Evolutionary conservation across 2,329 filamentous ascomycete species (phyloP).

Genomic region (Chaetomium sp.): DNA sequence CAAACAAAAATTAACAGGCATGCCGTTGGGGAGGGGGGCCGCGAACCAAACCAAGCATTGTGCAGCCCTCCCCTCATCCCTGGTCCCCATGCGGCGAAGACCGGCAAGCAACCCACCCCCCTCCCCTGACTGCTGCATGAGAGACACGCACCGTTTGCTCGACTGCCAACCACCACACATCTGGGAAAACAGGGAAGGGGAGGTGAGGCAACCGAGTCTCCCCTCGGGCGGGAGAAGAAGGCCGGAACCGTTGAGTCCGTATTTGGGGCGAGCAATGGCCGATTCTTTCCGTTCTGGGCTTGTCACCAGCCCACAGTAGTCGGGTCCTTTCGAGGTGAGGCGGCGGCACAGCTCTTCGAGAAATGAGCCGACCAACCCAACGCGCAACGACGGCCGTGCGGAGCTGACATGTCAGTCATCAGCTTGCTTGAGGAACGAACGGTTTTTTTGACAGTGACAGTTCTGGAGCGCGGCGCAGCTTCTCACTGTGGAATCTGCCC

Average conservation of each 20-base stretch:
- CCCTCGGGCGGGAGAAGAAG: not conserved
- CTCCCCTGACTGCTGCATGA: conserved; percentile 7
- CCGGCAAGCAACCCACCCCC: not conserved
- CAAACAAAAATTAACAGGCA: not conserved
- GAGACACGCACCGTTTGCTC: not conserved
- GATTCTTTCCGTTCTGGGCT: not conserved
- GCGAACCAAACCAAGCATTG: conserved; percentile 1
- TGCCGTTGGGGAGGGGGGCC: not conserved
- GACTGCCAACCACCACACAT: not conserved
- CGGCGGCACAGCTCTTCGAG: not conserved
- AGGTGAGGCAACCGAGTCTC: no score
- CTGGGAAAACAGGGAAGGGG: not conserved
- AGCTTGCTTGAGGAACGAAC: not conserved
- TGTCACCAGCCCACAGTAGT: not conserved
- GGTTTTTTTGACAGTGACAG: not conserved
- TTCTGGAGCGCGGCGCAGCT: not conserved
- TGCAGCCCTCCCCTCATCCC: not conserved
- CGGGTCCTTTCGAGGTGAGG: not conserved
- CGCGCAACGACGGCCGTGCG: no score
- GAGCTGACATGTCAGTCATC: not conserved
- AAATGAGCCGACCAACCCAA: not conserved
- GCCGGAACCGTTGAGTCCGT: not conserved
- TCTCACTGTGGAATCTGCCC: not conserved
- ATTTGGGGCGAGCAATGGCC: not conserved
- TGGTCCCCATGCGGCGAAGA: not conserved